A percentile compares a stretch with the other conserved stretches of the same genome.
These are phyloP conservation scores for Phytophthora multivora DNA, from an alignment of 352 stramenopile genomes.

Conservation along the genomic window DNA sequence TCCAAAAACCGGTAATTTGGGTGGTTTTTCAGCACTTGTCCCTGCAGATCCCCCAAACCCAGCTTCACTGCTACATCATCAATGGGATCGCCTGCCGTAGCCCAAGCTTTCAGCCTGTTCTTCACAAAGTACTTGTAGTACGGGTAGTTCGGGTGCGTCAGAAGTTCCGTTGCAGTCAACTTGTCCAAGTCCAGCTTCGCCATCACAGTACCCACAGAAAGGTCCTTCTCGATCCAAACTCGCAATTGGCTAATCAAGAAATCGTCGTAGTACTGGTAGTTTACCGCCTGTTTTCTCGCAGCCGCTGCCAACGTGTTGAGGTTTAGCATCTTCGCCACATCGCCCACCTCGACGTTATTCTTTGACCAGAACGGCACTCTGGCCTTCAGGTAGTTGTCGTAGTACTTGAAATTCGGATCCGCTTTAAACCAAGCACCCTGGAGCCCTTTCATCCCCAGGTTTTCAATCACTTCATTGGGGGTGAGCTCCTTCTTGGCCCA, in stretches of 20 bases:
- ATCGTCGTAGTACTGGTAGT: conserved; percentile 17
- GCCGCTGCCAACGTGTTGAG: conserved; percentile 2
- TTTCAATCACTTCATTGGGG: not conserved
- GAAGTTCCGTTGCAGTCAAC: conserved; percentile 1
- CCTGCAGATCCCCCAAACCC: not conserved
- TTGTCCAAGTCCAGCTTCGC: conserved; percentile 7
- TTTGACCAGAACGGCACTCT: conserved; percentile 4
- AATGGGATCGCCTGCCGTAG: not conserved
- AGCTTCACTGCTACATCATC: not conserved
- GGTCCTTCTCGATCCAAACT: not conserved
- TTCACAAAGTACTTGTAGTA: conserved; percentile 20
- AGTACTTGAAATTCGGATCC: conserved; percentile 18
- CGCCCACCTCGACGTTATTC: not conserved
- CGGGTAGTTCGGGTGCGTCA: conserved; percentile 10
- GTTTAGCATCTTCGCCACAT: not conserved
- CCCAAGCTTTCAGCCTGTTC: conserved; percentile 12
- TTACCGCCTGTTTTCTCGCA: conserved; percentile 2
- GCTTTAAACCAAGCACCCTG: not conserved
- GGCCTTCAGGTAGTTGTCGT: conserved; percentile 1
- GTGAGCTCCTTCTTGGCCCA: conserved; percentile 13
- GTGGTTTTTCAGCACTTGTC: not conserved
- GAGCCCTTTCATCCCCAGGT: conserved; percentile 2
- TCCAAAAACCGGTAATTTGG: conserved; percentile 7
- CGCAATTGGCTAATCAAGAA: conserved; percentile 9
- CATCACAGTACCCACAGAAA: conserved; percentile 4